phyloP scores from a whole-genome alignment of 257 asterid species.

The Nicotiana attenuata region DNA sequence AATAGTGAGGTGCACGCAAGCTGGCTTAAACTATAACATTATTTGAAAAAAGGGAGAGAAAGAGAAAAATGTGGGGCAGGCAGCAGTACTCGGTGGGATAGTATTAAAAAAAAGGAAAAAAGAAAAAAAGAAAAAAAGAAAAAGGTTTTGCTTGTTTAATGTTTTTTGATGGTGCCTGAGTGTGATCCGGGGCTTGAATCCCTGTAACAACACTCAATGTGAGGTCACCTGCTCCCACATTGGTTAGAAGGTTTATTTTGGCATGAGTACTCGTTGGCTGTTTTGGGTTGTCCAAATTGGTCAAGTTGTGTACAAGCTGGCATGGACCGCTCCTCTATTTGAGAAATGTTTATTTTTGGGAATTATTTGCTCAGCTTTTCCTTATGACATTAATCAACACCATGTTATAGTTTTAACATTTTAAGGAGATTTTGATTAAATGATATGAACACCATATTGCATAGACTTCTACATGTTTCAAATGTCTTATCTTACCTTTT shows the following conservation, averaged over 20 bases:
- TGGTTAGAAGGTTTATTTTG: neutral
- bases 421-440: neutral
- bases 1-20: neutral
- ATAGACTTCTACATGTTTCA: neutral
- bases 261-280: neutral
- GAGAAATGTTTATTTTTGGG: neutral
- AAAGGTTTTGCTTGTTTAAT: neutral
- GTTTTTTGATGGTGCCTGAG: neutral
- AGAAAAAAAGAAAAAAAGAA: no score
- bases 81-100: no score
- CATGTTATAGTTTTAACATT: neutral
- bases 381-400: neutral
- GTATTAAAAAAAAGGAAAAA: no score
- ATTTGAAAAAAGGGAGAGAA: no score
- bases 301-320: neutral
- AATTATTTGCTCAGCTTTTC: neutral
- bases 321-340: neutral
- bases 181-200: neutral
- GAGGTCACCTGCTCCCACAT: neutral
- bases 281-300: neutral
- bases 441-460: neutral
- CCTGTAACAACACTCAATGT: neutral
- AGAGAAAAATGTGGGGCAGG: no score
- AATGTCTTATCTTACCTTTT: neutral
- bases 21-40: neutral